phyloP scores from a whole-genome alignment of 2,329 filamentous ascomycete species.

The Fusarium sp. region DNA sequence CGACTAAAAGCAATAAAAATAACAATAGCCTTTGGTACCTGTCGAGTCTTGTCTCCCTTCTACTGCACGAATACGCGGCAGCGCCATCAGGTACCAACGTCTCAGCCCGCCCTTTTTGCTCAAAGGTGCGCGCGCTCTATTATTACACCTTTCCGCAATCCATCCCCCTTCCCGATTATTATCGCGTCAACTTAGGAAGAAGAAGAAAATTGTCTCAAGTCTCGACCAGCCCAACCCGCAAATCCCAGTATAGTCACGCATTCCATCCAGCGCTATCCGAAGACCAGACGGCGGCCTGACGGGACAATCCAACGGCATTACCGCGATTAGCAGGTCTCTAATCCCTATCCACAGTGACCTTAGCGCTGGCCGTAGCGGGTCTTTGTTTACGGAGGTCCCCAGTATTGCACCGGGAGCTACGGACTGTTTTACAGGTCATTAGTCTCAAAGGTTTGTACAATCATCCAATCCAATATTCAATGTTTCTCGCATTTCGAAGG shows the following conservation, averaged over 20 bases:
- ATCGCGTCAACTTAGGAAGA: not conserved
- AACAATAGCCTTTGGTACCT: conserved; percentile 17
- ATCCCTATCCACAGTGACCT: conserved; percentile 11
- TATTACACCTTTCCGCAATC: conserved; percentile 1
- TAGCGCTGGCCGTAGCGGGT: conserved; percentile 46
- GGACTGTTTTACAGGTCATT: conserved; percentile 40
- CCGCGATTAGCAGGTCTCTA: conserved; percentile 45
- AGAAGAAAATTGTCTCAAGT: not conserved
- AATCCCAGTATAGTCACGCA: conserved; percentile 11
- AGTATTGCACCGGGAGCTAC: conserved; percentile 46
- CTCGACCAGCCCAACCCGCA: not conserved
- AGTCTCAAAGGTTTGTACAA: conserved; percentile 41
- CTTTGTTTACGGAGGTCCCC: conserved; percentile 37
- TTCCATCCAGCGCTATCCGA: conserved; percentile 24
- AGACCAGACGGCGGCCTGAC: conserved; percentile 42
- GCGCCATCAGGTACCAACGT: conserved; percentile 29
- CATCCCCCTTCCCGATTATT: not conserved
- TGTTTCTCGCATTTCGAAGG: conserved; percentile 40
- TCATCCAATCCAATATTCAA: conserved; percentile 45
- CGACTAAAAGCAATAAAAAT: conserved; percentile 32
- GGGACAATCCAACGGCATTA: conserved; percentile 44
- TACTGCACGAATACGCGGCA: conserved; percentile 26
- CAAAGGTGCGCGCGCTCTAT: not conserved
- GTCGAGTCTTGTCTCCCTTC: conserved; percentile 17
- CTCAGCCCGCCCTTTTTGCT: conserved; percentile 29